Conservation (phyloP, 169 alveolate genomes). For the Eimeria sp. region DNA sequence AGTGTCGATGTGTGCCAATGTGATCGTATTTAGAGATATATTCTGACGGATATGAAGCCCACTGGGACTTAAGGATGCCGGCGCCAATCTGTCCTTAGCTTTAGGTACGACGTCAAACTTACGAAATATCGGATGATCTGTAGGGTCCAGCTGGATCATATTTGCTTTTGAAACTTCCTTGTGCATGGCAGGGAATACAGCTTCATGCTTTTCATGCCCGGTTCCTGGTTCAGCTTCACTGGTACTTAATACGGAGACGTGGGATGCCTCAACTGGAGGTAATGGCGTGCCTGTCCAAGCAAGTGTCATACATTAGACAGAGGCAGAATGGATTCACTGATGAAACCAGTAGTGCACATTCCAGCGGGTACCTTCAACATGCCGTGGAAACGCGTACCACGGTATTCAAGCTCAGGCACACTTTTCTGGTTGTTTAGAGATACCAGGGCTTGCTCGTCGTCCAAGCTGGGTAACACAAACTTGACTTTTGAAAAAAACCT, state of each 20-base stretch:
- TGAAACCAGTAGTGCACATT: not conserved
- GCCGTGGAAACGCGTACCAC: not conserved
- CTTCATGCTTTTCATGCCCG: not conserved
- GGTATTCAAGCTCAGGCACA: not conserved
- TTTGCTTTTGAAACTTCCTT: conserved; percentile 22
- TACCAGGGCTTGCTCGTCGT: conserved; percentile 43
- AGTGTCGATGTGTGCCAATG: not conserved
- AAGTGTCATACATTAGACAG: not conserved
- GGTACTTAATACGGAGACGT: not conserved
- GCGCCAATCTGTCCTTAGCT: not conserved
- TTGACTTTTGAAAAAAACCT: conserved; percentile 41
- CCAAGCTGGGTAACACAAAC: conserved; percentile 20
- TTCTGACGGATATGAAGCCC: not conserved
- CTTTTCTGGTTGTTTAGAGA: not conserved
- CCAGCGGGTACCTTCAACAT: not conserved
- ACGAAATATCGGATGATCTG: conserved; percentile 69
- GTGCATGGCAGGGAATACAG: not conserved
- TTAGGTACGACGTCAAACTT: not conserved
- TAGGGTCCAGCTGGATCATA: conserved; percentile 60
- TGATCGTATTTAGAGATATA: not conserved
- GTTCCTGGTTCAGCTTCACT: conserved; percentile 1
- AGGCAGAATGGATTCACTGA: not conserved
- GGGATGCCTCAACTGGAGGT: not conserved
- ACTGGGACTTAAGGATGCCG: not conserved
- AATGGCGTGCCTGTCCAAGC: not conserved